A percentile compares a stretch with the other conserved stretches of the same genome.
Conservation (phyloP, 169 alveolate genomes). For the Cryptosporidium baileyi region DNA sequence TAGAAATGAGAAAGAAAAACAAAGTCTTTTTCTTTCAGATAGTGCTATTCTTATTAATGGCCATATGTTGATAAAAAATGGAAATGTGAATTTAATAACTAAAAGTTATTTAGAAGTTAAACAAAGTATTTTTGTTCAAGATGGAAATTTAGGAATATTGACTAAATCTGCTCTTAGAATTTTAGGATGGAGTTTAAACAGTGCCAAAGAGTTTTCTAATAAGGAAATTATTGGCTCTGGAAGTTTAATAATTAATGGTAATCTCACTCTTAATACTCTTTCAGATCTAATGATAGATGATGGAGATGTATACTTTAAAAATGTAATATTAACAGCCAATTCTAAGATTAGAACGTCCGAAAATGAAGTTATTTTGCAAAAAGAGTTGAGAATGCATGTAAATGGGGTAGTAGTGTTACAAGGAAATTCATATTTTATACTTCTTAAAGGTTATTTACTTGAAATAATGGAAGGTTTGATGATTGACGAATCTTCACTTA, state of each 20-base stretch:
- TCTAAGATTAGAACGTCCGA: conserved; percentile 5
- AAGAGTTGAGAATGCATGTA: neutral
- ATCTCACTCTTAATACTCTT: conserved; percentile 19
- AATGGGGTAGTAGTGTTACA: conserved; percentile 21
- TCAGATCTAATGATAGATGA: conserved; percentile 1
- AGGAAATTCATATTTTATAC: conserved; percentile 39
- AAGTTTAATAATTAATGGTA: conserved; percentile 22
- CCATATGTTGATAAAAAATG: neutral
- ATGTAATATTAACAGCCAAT: neutral
- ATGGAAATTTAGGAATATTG: conserved; percentile 38
- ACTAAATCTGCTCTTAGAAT: neutral
- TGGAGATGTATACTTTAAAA: neutral
- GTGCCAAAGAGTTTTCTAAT: neutral
- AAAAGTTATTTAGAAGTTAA: conserved; percentile 36
- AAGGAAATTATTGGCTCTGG: neutral
- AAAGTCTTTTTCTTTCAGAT: conserved; percentile 28
- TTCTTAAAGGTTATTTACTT: conserved; percentile 2
- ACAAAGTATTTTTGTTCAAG: neutral
- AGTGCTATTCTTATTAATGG: conserved; percentile 19
- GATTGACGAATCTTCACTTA: conserved; percentile 51
- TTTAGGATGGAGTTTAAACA: neutral
- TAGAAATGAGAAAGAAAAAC: neutral
- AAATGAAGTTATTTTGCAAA: neutral
- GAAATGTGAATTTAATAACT: conserved; percentile 10
- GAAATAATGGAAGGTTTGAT: conserved; percentile 23